Percentiles rank a stretch among this genome's conserved stretches.
These are phyloP conservation scores for Cucumis cinereus DNA, from an alignment of 306 rosid genomes.

Conservation along the genomic window DNA sequence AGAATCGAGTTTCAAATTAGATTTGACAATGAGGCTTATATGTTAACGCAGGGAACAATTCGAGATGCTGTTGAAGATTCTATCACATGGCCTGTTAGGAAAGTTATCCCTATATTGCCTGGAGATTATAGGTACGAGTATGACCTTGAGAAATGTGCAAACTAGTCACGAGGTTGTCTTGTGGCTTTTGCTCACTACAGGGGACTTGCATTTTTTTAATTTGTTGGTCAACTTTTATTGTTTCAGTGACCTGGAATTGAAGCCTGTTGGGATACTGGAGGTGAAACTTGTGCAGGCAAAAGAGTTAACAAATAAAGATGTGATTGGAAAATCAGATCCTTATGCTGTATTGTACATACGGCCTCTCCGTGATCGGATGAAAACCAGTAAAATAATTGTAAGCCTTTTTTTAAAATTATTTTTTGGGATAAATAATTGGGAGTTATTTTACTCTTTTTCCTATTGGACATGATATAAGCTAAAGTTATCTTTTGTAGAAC, in stretches of 20 bases:
- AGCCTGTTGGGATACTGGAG: constrained; percentile 83
- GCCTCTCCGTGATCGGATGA: constrained; percentile 70
- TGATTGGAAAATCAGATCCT: constrained; percentile 94
- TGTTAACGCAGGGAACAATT: constrained; percentile 52
- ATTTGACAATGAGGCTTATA: constrained; percentile 6
- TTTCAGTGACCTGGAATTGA: constrained; percentile 82
- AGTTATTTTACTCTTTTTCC: constrained; percentile 12
- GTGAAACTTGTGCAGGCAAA: constrained; percentile 98
- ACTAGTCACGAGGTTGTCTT: not conserved
- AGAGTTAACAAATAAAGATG: constrained; percentile 81
- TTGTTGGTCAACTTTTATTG: constrained; percentile 16
- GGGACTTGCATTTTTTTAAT: constrained; percentile 2
- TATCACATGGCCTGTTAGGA: constrained; percentile 92
- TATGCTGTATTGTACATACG: constrained; percentile 64
- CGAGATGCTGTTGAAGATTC: constrained; percentile 94
- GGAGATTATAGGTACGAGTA: constrained; percentile 95
- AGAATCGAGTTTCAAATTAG: not conserved
- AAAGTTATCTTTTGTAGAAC: constrained; percentile 35
- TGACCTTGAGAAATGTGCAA: not conserved
- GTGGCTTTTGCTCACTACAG: constrained; percentile 10
- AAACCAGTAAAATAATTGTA: constrained; percentile 84
- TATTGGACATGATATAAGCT: constrained; percentile 12
- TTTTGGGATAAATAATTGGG: constrained; percentile 42
- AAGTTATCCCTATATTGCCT: constrained; percentile 78
- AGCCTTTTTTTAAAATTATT: no score